phyloP scores from a whole-genome alignment of 495 filamentous ascomycete species.

The Aeminium ludgeri region DNA sequence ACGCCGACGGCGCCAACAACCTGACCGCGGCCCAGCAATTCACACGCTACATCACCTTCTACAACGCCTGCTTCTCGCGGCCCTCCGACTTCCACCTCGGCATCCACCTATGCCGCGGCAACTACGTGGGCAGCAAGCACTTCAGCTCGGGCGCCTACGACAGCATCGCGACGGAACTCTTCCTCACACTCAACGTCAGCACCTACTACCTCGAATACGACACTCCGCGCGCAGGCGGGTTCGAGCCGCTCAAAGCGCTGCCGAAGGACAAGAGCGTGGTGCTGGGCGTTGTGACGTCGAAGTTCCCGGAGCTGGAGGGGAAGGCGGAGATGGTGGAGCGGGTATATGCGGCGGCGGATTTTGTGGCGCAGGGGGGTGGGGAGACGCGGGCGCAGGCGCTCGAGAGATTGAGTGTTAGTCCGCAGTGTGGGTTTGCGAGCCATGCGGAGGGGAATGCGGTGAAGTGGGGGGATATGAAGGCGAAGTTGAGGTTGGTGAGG shows the following conservation, averaged over 20 bases:
- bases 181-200: constrained; percentile 45
- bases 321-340: constrained; percentile 41
- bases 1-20: constrained; percentile 38
- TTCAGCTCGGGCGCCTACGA: constrained; percentile 55
- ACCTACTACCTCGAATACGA: constrained; percentile 58
- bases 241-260: constrained; percentile 44
- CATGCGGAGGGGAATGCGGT: constrained; percentile 47
- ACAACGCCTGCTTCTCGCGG: constrained; percentile 43
- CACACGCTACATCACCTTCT: constrained; percentile 42
- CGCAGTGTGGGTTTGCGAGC: constrained; percentile 53
- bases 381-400: constrained; percentile 31
- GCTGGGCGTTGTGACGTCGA: constrained; percentile 48
- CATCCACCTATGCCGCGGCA: constrained; percentile 47
- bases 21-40: constrained; percentile 34
- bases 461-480: constrained; percentile 40
- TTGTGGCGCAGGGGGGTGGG: constrained; percentile 35
- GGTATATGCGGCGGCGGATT: constrained; percentile 42
- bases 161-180: constrained; percentile 46
- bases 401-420: constrained; percentile 44
- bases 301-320: constrained; percentile 44
- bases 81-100: constrained; percentile 47
- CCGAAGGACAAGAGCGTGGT: constrained; percentile 50
- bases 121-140: constrained; percentile 35
- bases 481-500: constrained; percentile 33
- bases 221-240: constrained; percentile 47